Percentiles rank a stretch among this genome's conserved stretches.
Conservation (phyloP, 352 stramenopile genomes). For the Globisporangium emineosum region DNA sequence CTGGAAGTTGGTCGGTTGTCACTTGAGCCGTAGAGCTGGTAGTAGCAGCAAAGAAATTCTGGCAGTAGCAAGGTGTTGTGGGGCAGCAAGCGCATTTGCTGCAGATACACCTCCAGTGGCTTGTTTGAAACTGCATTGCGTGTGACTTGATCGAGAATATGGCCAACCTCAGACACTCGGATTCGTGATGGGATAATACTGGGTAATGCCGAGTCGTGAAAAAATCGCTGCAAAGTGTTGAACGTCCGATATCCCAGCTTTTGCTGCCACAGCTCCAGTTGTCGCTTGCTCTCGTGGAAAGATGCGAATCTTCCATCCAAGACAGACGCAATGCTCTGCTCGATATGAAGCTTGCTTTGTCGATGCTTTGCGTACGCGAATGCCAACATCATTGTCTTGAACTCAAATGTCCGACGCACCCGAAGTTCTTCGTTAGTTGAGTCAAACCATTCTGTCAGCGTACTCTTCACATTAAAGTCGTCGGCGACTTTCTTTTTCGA, state of each 20-base stretch:
- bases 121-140: constrained; percentile 38
- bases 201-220: constrained; percentile 46
- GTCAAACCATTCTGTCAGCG: constrained; percentile 50
- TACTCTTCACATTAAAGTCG: constrained; percentile 11
- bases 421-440: constrained; percentile 48
- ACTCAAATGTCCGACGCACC: constrained; percentile 45
- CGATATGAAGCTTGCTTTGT: constrained; percentile 41
- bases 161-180: constrained; percentile 31
- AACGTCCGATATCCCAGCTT: constrained; percentile 57
- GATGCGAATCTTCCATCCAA: constrained; percentile 58
- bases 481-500: constrained; percentile 2
- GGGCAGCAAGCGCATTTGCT: constrained; percentile 42
- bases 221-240: constrained; percentile 52
- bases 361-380: constrained; percentile 46
- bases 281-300: constrained; percentile 50
- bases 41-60: constrained; percentile 70
- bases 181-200: constrained; percentile 55
- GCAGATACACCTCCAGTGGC: constrained; percentile 52
- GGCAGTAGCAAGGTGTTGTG: constrained; percentile 53
- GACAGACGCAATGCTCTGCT: constrained; percentile 42
- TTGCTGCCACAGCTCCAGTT: constrained; percentile 66
- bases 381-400: constrained; percentile 50
- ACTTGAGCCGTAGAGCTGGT: constrained; percentile 56
- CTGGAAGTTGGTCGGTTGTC: constrained; percentile 12
- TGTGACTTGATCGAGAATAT: constrained; percentile 43